Conservation (phyloP, 2,329 filamentous ascomycete species). For the Fragosphaeria purpurea region DNA sequence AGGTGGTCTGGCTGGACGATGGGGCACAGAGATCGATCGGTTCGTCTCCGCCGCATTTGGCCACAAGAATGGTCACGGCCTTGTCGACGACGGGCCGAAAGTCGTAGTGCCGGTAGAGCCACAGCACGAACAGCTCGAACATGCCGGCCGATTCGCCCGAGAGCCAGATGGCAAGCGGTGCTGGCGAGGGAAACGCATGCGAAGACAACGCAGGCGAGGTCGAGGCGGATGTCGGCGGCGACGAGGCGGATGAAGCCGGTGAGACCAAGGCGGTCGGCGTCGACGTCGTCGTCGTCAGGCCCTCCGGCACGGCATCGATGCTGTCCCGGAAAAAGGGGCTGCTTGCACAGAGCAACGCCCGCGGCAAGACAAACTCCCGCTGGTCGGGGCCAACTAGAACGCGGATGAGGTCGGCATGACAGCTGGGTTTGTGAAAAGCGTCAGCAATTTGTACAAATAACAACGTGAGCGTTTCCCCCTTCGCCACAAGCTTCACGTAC, state of each 20-base stretch:
- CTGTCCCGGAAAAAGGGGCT: constrained; percentile 39
- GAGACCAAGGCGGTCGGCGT: background rate
- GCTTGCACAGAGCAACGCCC: constrained; percentile 33
- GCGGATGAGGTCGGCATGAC: constrained; percentile 14
- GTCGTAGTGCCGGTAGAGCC: constrained; percentile 35
- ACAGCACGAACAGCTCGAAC: constrained; percentile 44
- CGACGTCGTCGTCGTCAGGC: constrained; percentile 7
- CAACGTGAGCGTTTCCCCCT: too few species aligned
- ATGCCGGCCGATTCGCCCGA: constrained; percentile 39
- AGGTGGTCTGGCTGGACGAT: constrained; percentile 3
- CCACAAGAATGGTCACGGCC: constrained; percentile 21
- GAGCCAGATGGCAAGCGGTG: constrained; percentile 23
- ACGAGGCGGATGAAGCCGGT: background rate
- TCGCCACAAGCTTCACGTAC: too few species aligned
- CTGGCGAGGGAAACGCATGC: background rate
- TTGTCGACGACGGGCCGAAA: constrained; percentile 36
- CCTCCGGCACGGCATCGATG: constrained; percentile 26
- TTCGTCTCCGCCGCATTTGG: constrained; percentile 7
- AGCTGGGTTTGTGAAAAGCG: too few species aligned
- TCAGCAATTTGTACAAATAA: too few species aligned
- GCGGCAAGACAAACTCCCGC: constrained; percentile 22
- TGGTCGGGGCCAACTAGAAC: constrained; percentile 22
- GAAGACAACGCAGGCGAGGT: background rate
- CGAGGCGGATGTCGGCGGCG: background rate
- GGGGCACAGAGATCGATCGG: background rate